These are phyloP conservation scores for Russula sp. DNA, from an alignment of 768 basidiomycete species.

Conservation along the genomic window DNA sequence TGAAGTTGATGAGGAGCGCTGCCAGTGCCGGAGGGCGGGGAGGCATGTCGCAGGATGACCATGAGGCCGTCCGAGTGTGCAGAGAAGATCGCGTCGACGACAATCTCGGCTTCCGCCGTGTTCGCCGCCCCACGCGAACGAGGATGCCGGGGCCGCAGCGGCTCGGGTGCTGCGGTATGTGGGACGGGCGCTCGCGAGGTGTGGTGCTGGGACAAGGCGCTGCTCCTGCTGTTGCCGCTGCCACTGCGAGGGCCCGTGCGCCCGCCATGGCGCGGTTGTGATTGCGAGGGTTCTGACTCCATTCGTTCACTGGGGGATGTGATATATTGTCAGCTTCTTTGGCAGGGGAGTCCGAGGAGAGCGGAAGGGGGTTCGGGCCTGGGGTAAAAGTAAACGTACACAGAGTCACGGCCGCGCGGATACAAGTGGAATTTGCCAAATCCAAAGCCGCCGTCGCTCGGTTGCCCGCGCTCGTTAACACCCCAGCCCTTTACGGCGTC, in stretches of 20 bases:
- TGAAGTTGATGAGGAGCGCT: neutral
- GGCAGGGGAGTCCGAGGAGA: too few species aligned
- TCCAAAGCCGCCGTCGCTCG: slow-evolving; percentile 78
- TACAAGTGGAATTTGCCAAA: slow-evolving; percentile 63
- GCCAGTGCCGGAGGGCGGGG: slow-evolving; percentile 15
- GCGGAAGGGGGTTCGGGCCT: too few species aligned
- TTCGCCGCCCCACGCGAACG: neutral
- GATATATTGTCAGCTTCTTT: neutral
- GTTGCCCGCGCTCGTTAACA: slow-evolving; percentile 76
- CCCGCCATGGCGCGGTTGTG: slow-evolving; percentile 5
- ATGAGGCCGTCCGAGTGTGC: slow-evolving; percentile 81
- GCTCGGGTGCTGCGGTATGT: neutral
- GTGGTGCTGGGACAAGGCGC: neutral
- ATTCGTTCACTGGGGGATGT: slow-evolving; percentile 7
- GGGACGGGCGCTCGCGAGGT: neutral
- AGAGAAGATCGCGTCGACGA: slow-evolving; percentile 77
- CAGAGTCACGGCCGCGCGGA: slow-evolving; percentile 54
- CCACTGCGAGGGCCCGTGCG: neutral
- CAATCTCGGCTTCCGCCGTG: slow-evolving; percentile 34
- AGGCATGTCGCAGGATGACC: slow-evolving; percentile 60
- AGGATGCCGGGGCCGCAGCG: neutral
- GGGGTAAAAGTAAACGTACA: slow-evolving; percentile 31
- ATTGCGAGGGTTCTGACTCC: slow-evolving; percentile 13
- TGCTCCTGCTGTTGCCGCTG: too few species aligned
- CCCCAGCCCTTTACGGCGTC: slow-evolving; percentile 76